These are phyloP conservation scores for Lactarius hatsudake DNA, from an alignment of 768 basidiomycete genomes.

Conservation along the genomic window DNA sequence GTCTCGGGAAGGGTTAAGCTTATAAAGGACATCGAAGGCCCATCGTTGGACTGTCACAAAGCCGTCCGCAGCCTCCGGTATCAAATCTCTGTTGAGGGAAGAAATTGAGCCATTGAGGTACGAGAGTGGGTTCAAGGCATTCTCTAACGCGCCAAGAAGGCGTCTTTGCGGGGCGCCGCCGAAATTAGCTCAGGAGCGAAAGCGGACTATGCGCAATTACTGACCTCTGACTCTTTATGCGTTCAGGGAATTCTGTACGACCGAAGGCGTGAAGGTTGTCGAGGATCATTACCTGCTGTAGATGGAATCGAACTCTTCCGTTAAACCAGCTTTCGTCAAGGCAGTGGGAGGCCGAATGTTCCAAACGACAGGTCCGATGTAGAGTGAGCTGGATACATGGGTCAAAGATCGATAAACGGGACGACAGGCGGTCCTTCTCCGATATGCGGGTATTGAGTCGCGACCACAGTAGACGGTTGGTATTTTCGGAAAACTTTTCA, in stretches of 20 bases:
- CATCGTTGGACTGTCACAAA: constrained; percentile 44
- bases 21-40: constrained; percentile 43
- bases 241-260: not conserved
- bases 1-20: constrained; percentile 30
- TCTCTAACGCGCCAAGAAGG: constrained; percentile 37
- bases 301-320: constrained; percentile 41
- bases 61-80: constrained; percentile 41
- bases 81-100: constrained; percentile 35
- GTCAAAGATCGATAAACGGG: constrained; percentile 9
- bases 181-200: not conserved
- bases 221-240: constrained; percentile 17
- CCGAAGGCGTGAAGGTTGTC: constrained; percentile 32
- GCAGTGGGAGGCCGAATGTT: constrained; percentile 38
- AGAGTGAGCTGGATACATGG: constrained; percentile 34
- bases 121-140: constrained; percentile 48
- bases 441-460: constrained; percentile 1
- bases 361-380: constrained; percentile 35
- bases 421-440: not conserved
- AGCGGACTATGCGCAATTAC: not conserved
- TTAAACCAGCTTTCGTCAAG: constrained; percentile 39
- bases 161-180: not conserved
- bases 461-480: not conserved
- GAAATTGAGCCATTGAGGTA: constrained; percentile 44
- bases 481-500: not conserved
- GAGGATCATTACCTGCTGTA: constrained; percentile 51